phyloP scores from a whole-genome alignment of 768 basidiomycete genomes.

The Amanita molliuscula region DNA sequence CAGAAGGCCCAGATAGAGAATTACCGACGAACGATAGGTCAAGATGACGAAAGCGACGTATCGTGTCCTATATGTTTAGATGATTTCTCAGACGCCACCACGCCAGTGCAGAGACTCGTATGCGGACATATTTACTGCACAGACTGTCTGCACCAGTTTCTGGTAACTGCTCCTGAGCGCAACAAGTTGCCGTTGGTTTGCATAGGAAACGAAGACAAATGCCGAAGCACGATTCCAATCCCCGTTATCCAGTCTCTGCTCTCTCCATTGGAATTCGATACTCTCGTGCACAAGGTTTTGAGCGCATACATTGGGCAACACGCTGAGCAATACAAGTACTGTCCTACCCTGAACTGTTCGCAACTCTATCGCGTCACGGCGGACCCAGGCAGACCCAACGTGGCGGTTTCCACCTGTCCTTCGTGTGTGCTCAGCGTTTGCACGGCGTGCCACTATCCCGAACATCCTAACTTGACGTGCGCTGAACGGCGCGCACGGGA shows the following conservation, averaged over 20 bases:
- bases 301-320: neutral
- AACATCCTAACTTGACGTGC: slow-evolving; percentile 35
- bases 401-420: slow-evolving; percentile 23
- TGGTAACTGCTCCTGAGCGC: slow-evolving; percentile 2
- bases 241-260: neutral
- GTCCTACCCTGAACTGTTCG: neutral
- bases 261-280: neutral
- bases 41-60: neutral
- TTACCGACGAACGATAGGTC: neutral
- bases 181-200: slow-evolving; percentile 1
- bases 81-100: neutral
- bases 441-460: slow-evolving; percentile 35
- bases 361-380: neutral
- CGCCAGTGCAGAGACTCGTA: neutral
- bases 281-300: neutral
- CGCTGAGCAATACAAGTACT: slow-evolving; percentile 3
- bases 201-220: slow-evolving; percentile 5
- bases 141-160: neutral
- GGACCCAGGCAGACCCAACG: neutral
- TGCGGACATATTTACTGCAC: slow-evolving; percentile 4
- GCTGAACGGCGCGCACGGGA: neutral
- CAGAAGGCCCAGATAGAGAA: neutral
- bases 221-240: neutral
- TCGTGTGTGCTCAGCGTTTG: slow-evolving; percentile 42
- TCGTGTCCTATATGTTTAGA: slow-evolving; percentile 5